Conservation (phyloP, 495 filamentous ascomycete species). For the Aspergillus indologenus region DNA sequence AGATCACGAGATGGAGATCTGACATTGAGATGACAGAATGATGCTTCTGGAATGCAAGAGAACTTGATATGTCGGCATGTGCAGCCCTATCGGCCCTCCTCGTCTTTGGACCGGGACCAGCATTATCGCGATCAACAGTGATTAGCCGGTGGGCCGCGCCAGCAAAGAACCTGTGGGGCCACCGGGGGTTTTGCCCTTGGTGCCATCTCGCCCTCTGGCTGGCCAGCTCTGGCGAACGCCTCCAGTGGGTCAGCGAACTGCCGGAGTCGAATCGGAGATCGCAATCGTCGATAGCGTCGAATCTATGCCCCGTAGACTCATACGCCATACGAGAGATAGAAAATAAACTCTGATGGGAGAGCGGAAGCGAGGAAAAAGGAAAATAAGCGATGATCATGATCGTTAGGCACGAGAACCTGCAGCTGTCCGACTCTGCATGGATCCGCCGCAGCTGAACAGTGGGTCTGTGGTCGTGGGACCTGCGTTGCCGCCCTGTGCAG, state of each 20-base stretch:
- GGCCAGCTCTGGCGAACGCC: too few relatives aligned
- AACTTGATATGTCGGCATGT: too few relatives aligned
- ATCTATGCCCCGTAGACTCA: neutral
- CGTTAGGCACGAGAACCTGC: neutral
- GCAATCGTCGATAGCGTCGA: neutral
- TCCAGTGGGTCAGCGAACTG: neutral
- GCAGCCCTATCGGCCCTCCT: too few relatives aligned
- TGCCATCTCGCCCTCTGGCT: neutral
- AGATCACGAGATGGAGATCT: too few relatives aligned
- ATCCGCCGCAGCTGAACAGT: neutral
- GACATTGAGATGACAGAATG: too few relatives aligned
- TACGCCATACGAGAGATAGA: neutral
- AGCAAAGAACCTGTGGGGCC: neutral
- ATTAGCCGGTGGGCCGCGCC: neutral
- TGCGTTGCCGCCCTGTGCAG: neutral
- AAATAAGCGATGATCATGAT: too few relatives aligned
- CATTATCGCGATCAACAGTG: neutral
- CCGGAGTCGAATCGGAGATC: neutral
- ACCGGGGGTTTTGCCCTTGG: neutral
- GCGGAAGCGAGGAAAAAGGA: neutral
- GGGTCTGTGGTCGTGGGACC: neutral
- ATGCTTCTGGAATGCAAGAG: too few relatives aligned
- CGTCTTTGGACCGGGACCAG: too few relatives aligned
- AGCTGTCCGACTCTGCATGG: neutral
- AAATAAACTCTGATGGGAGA: neutral